Evolutionary conservation across 441 rosid species (phyloP).

Genomic region (Syzygium malaccense): DNA sequence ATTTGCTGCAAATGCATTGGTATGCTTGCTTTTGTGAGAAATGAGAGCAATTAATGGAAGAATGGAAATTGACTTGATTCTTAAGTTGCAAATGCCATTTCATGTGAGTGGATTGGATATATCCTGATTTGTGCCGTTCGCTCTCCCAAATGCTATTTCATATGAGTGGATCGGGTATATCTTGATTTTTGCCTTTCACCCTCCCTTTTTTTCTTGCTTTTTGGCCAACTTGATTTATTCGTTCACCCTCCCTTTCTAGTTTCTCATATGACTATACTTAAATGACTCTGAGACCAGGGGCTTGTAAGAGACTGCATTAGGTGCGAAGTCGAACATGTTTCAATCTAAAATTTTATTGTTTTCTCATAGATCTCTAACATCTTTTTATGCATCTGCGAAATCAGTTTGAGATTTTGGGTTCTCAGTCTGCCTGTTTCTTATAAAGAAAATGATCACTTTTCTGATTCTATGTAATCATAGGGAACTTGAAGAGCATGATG

Average conservation of each 20-base stretch:
- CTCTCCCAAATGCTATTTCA: too few relatives aligned
- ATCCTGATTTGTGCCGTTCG: neutral
- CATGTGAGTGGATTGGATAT: neutral
- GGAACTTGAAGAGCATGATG: neutral
- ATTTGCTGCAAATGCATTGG: slow-evolving; percentile 93
- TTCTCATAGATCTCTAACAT: neutral
- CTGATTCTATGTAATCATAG: neutral
- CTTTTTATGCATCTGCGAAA: neutral
- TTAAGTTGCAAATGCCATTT: neutral
- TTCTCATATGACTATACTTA: neutral
- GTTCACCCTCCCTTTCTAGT: neutral
- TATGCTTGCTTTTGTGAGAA: slow-evolving; percentile 10
- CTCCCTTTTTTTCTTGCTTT: neutral
- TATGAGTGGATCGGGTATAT: neutral
- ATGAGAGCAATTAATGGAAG: neutral
- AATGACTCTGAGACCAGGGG: neutral
- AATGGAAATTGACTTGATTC: neutral
- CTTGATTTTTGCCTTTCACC: neutral
- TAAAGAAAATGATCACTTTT: neutral
- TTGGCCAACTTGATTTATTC: neutral
- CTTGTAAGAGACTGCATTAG: neutral
- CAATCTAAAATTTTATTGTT: neutral
- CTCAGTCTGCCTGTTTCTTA: neutral
- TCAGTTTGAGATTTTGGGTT: neutral
- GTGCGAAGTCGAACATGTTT: neutral